phyloP scores from a whole-genome alignment of 73 alveolate genomes.

The Blepharisma japonicum region DNA sequence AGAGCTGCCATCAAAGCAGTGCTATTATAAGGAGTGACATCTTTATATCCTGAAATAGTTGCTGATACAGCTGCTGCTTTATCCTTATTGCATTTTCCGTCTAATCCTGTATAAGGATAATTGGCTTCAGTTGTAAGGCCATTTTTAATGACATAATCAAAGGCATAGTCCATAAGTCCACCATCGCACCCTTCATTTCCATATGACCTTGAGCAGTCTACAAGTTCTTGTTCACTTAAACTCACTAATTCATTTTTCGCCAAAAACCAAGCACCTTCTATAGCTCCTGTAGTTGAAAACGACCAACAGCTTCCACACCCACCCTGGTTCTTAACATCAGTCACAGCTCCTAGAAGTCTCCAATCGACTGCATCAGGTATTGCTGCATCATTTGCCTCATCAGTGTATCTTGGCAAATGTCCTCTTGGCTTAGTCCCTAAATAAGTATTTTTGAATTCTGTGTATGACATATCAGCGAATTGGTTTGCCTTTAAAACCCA shows the following conservation, averaged over 20 bases:
- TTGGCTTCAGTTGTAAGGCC: conserved; percentile 22
- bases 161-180: conserved; percentile 66
- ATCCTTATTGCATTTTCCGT: conserved; percentile 23
- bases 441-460: background rate
- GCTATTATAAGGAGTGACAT: conserved; percentile 30
- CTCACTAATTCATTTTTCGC: background rate
- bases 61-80: conserved; percentile 35
- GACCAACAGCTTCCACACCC: conserved; percentile 43
- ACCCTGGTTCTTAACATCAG: conserved; percentile 38
- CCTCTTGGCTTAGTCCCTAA: too few species aligned
- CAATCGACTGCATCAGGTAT: conserved; percentile 38
- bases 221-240: conserved; percentile 39
- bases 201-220: conserved; percentile 35
- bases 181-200: conserved; percentile 70
- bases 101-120: conserved; percentile 32
- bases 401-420: too few species aligned
- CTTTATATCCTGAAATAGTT: conserved; percentile 13
- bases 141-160: conserved; percentile 39
- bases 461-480: background rate
- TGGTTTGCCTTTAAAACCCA: background rate
- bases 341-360: conserved; percentile 37
- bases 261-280: conserved; percentile 35
- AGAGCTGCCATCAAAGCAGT: conserved; percentile 33
- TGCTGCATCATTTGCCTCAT: too few species aligned
- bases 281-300: conserved; percentile 38